Base-by-base conservation (phyloP, 768 basidiomycete genomes). In the Suillus luteus region DNA sequence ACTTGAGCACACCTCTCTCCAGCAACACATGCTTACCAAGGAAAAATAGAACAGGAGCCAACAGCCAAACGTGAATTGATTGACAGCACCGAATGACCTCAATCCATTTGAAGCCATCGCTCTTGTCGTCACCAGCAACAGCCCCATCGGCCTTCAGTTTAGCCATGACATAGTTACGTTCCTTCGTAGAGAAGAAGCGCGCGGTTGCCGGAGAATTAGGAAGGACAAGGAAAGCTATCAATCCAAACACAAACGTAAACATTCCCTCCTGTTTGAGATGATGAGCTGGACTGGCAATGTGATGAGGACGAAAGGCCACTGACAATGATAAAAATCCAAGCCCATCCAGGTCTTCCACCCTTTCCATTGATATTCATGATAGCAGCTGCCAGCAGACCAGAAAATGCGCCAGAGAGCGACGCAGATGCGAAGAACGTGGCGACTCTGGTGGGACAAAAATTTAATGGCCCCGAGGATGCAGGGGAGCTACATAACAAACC, bases 171-270 rank as follows among this genome's bases (percentile, higher is more conserved):
- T 85, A 84, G 22, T 74, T 71, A 55, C 81, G 85, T 71, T 89
- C 86, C 35, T 82, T 68, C 19, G 72, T 65, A 2, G 73, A 81
- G 27, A 91, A 76, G 78, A 89, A 88, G 48, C 75, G 75, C 3
- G 85, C 81, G 15, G 75, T 73, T 6, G 66, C 69, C 4, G 85
- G 82, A 0, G 80, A 77, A 48, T 72, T 68, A 10, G 86, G 82
- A 51, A 86, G 75, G 46, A 88, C 62, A 66, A 81, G 76, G 77
- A 80, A 88, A 0, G 83, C 78, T 2, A 72, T 35, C 4, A 83
- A 38, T 8, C 89, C 91, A 64, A 88, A 85, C 2, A 83, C 55
- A 62, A 85, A 75, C 0, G 89, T 90, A 73, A 92, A 85, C 2
- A 83, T 73, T 1, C 90, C 90, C 73, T 91, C 85, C 74, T 79